These are phyloP conservation scores for Drechslerella dactyloides DNA, from an alignment of 2,329 filamentous ascomycete species.

Conservation along the genomic window DNA sequence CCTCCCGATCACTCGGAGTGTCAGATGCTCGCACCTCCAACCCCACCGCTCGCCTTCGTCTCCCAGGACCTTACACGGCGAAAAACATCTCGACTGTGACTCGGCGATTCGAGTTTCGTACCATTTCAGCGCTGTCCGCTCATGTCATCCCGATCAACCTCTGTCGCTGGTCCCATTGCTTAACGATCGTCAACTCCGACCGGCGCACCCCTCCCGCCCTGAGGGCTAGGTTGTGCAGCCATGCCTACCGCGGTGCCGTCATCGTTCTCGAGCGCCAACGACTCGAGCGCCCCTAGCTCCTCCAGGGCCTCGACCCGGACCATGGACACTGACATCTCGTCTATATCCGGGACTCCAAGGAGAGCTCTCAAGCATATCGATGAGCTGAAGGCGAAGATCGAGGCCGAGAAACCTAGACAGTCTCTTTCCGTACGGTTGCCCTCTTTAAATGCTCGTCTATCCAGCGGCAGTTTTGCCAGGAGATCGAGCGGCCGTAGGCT, in stretches of 20 bases:
- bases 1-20: background rate
- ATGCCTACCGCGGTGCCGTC: slow-evolving; percentile 47
- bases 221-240: slow-evolving; percentile 42
- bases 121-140: background rate
- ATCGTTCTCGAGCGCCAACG: slow-evolving; percentile 1
- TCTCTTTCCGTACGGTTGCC: slow-evolving; percentile 25
- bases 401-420: slow-evolving; percentile 17
- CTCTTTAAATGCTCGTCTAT: background rate
- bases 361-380: slow-evolving; percentile 39
- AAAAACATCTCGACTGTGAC: background rate
- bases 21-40: too few relatives aligned
- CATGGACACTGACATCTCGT: slow-evolving; percentile 11
- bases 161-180: background rate
- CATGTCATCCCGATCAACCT: background rate
- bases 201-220: background rate
- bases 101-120: background rate
- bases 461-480: background rate
- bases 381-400: slow-evolving; percentile 39
- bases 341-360: background rate
- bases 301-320: slow-evolving; percentile 1
- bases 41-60: too few relatives aligned
- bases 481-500: background rate
- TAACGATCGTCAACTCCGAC: background rate
- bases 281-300: slow-evolving; percentile 12
- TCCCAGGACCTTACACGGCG: background rate